Evolutionary conservation across 495 filamentous ascomycete genomes (phyloP).

Genomic region (Cudoniella acicularis): DNA sequence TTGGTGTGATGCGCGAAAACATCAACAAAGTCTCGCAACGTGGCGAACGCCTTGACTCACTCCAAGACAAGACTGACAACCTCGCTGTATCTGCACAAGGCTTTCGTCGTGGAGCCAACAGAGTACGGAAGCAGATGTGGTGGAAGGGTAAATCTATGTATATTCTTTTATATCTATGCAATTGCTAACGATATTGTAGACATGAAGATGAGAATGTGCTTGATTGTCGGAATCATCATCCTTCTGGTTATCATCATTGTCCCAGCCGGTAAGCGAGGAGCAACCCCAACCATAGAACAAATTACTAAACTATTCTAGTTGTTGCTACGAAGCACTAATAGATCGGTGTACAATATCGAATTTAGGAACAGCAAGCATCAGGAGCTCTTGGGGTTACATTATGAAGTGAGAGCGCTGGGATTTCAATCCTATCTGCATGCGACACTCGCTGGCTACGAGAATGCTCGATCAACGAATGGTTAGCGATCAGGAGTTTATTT

Average conservation of each 20-base stretch:
- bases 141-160: constrained; percentile 39
- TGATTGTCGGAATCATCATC: constrained; percentile 83
- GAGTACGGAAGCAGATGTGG: constrained; percentile 73
- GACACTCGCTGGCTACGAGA: constrained; percentile 24
- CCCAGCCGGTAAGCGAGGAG: constrained; percentile 62
- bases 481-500: constrained; percentile 28
- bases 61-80: constrained; percentile 96
- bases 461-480: constrained; percentile 24
- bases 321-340: constrained; percentile 23
- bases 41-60: constrained; percentile 81
- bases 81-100: constrained; percentile 84
- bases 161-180: not conserved
- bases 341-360: not conserved
- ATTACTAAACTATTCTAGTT: constrained; percentile 14
- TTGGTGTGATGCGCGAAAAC: constrained; percentile 90
- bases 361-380: not conserved
- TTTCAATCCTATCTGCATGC: constrained; percentile 20
- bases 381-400: constrained; percentile 10
- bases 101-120: constrained; percentile 92
- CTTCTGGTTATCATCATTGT: constrained; percentile 90
- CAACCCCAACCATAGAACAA: not conserved
- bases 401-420: constrained; percentile 1
- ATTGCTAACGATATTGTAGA: constrained; percentile 63
- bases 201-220: constrained; percentile 99
- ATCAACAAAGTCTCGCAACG: constrained; percentile 90